phyloP scores from a whole-genome alignment of 257 asterid species.

The Nicotiana tomentosiformis region DNA sequence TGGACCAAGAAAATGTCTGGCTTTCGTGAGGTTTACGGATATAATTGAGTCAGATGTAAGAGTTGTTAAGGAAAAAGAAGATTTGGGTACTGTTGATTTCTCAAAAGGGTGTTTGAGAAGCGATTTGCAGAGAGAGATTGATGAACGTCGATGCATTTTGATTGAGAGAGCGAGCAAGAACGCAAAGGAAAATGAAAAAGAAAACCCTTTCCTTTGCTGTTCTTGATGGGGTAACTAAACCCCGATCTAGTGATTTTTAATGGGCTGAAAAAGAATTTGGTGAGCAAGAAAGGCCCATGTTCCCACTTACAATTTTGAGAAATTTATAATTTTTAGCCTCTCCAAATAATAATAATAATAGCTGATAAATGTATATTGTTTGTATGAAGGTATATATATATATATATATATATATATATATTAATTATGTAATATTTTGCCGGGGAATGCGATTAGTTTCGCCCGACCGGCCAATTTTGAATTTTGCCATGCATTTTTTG shows the following conservation, averaged over 20 bases:
- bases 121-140: constrained; percentile 28
- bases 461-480: too few relatives aligned
- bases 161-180: not conserved
- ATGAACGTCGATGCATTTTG: constrained; percentile 56
- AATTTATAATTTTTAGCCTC: too few relatives aligned
- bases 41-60: constrained; percentile 4
- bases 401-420: too few relatives aligned
- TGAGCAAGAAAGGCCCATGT: not conserved
- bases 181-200: not conserved
- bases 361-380: too few relatives aligned
- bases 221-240: not conserved
- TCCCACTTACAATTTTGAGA: too few relatives aligned
- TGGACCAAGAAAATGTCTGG: constrained; percentile 18
- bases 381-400: too few relatives aligned
- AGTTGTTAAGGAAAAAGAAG: constrained; percentile 19
- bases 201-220: not conserved
- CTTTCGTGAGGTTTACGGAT: constrained; percentile 12
- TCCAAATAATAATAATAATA: too few relatives aligned
- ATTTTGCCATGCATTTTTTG: too few relatives aligned
- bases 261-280: not conserved
- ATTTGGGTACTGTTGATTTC: constrained; percentile 26
- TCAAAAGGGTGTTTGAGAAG: constrained; percentile 27
- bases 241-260: not conserved
- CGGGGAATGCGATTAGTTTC: too few relatives aligned
- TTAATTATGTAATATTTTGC: too few relatives aligned